Evolutionary conservation across 495 filamentous ascomycete genomes (phyloP).

Genomic region (Margaritispora aquatica): DNA sequence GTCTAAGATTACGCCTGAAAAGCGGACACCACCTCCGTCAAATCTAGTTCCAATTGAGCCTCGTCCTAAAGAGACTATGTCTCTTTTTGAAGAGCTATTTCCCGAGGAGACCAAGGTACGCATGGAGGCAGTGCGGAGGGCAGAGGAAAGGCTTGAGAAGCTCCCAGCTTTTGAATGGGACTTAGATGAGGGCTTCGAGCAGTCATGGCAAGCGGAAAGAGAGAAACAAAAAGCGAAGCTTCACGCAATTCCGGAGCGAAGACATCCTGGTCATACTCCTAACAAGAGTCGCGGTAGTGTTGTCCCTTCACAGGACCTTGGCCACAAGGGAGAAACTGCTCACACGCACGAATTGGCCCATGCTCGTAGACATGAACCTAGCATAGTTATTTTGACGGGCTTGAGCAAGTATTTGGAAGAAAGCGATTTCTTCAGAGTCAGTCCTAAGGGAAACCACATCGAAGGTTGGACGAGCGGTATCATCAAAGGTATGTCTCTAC

Average conservation of each 20-base stretch:
- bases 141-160: constrained; percentile 11
- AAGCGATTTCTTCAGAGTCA: constrained; percentile 57
- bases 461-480: constrained; percentile 53
- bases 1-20: neutral
- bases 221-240: constrained; percentile 1
- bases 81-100: constrained; percentile 54
- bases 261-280: neutral
- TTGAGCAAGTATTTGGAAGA: constrained; percentile 47
- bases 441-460: constrained; percentile 53
- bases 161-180: constrained; percentile 21
- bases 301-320: neutral
- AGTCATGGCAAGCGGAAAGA: neutral
- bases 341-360: no score
- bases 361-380: neutral
- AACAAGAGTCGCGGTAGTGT: neutral
- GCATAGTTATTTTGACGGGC: constrained; percentile 41
- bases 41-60: neutral
- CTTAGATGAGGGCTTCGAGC: neutral
- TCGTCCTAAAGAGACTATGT: constrained; percentile 9
- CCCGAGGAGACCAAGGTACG: constrained; percentile 38
- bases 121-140: neutral
- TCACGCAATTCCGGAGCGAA: neutral
- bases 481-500: constrained; percentile 18
- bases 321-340: neutral
- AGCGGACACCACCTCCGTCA: neutral